phyloP scores from a whole-genome alignment of 169 alveolate species.

The Hepatocystis sp. region DNA sequence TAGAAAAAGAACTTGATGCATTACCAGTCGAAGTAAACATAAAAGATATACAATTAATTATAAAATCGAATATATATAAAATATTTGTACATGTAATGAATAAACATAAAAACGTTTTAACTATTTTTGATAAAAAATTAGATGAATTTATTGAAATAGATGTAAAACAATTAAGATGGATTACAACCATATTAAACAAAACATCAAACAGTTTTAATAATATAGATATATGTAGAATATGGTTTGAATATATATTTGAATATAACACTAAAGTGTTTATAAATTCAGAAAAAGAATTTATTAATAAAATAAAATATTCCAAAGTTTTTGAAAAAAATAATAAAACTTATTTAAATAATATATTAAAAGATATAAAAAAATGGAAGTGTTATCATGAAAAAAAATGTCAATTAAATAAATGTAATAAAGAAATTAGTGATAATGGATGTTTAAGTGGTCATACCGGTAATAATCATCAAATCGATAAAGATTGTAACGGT shows the following conservation, averaged over 20 bases:
- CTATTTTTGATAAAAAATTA: constrained; percentile 27
- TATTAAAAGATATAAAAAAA: constrained; percentile 20
- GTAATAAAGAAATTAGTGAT: too few relatives aligned
- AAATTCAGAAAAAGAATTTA: constrained; percentile 58
- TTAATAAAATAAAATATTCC: constrained; percentile 30
- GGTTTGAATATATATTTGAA: constrained; percentile 50
- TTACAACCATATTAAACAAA: constrained; percentile 60
- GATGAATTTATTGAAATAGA: constrained; percentile 57
- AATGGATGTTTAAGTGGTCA: too few relatives aligned
- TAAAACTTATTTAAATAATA: constrained; percentile 22
- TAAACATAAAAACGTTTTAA: constrained; percentile 26
- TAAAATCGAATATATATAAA: constrained; percentile 31
- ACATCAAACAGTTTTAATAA: constrained; percentile 46
- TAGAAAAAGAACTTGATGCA: constrained; percentile 66
- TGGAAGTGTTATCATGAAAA: constrained; percentile 52
- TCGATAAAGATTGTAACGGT: too few relatives aligned
- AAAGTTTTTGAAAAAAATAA: constrained; percentile 63
- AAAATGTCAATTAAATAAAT: too few relatives aligned
- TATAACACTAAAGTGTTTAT: constrained; percentile 39
- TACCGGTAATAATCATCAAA: too few relatives aligned
- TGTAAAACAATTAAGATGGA: constrained; percentile 56
- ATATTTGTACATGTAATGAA: constrained; percentile 26
- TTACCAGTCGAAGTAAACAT: constrained; percentile 51
- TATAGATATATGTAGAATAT: constrained; percentile 62
- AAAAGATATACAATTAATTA: constrained; percentile 43